Base-by-base conservation (phyloP, 495 filamentous ascomycete genomes). In the Hyphodiscus hymeniophilus region DNA sequence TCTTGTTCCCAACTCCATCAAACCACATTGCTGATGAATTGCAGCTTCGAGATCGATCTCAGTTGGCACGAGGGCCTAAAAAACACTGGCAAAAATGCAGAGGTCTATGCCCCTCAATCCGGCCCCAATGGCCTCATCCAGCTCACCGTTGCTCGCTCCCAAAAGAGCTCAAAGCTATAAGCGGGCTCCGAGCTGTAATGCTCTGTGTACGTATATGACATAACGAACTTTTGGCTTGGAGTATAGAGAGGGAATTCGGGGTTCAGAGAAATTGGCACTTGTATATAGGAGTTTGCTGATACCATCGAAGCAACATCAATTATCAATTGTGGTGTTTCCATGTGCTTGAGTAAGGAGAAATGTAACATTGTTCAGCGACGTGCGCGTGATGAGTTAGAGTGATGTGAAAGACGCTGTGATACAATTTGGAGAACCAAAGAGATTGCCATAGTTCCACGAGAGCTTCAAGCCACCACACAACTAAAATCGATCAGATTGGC, bases 1-100 rank as follows among this genome's bases (percentile, higher is more conserved):
- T n/a, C n/a, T n/a, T n/a, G n/a, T n/a, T n/a, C n/a, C n/a, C n/a
- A n/a, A n/a, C n/a, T n/a, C n/a, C n/a, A n/a, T n/a, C n/a, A 38
- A 48, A 21, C 16, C 48, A 17, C 49, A 50, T 31, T 18, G 12
- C n/a, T 7, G 22, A 15, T 22, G 22, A 7, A 20, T 40, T 30
- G 30, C 5, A 28, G 12, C 30, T 20, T 40, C 34, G 10, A 28
- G 26, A 11, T 36, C 92, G 89, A 95, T 61, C 66, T 98, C 57
- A 87, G 82, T 71, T 98, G 92, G 92, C 87, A 95, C 75, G 95
- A 96, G 69, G 90, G 89, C 20, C 59, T 88, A 60, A 88, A 96
- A 76, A 98, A 98, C 69, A 97, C 88, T 8, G 92, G 92, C 70
- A 87, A 89, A 70, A 83, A 97, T 51, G 92, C 92, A 48, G 89